Conservation (phyloP, 1,139 yeast genomes). For the Candida labiduridarum region DNA sequence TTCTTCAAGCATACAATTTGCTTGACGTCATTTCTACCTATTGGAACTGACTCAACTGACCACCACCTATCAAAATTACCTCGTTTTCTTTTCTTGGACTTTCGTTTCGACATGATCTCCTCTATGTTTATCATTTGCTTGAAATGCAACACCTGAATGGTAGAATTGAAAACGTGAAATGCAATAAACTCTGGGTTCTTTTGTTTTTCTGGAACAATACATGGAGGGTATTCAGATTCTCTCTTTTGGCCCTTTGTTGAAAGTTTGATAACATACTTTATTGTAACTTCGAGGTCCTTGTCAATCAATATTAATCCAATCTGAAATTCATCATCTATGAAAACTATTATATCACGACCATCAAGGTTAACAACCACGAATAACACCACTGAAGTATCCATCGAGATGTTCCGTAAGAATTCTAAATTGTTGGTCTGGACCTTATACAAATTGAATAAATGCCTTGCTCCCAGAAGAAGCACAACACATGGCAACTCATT, state of each 20-base stretch:
- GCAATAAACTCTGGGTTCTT: constrained; percentile 21
- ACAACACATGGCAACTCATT: constrained; percentile 16
- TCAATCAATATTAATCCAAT: constrained; percentile 9
- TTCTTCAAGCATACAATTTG: constrained; percentile 21
- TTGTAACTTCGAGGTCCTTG: constrained; percentile 7
- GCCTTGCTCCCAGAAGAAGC: constrained; percentile 21
- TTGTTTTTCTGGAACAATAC: constrained; percentile 21
- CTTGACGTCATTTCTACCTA: constrained; percentile 35
- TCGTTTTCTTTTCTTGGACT: constrained; percentile 11
- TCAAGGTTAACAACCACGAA: constrained; percentile 9
- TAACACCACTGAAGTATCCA: constrained; percentile 8
- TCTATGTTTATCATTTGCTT: neutral
- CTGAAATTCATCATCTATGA: constrained; percentile 8
- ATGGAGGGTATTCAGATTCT: constrained; percentile 21
- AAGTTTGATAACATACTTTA: constrained; percentile 16
- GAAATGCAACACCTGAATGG: constrained; percentile 25
- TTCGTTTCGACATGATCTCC: neutral
- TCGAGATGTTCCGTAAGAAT: neutral
- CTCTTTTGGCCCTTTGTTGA: constrained; percentile 31
- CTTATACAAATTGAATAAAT: constrained; percentile 22
- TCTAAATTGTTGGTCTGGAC: neutral
- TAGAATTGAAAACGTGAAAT: constrained; percentile 34
- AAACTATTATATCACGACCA: constrained; percentile 8
- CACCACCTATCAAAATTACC: constrained; percentile 14
- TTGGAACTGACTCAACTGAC: constrained; percentile 19